Conservation (phyloP, 331 rosid species). For the Rosa hybrid region DNA sequence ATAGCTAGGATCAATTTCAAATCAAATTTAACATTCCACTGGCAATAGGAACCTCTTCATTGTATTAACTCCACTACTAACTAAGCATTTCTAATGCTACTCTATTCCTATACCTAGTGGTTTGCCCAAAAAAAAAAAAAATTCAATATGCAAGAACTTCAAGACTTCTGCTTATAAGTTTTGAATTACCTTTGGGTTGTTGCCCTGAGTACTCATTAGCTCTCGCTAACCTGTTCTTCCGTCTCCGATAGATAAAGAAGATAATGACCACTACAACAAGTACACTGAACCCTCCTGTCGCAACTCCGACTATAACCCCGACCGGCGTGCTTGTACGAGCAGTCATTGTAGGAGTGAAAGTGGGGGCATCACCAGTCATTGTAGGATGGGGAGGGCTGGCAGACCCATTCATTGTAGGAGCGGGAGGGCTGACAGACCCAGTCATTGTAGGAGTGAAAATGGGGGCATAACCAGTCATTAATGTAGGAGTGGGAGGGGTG, state of each 20-base stretch:
- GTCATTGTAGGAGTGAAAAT: too few species aligned
- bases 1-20: background rate
- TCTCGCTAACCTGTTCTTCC: constrained; percentile 30
- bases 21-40: background rate
- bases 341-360: too few species aligned
- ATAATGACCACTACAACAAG: constrained; percentile 40
- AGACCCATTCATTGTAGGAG: too few species aligned
- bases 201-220: constrained; percentile 10
- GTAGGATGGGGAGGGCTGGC: too few species aligned
- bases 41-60: too few species aligned
- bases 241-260: constrained; percentile 25
- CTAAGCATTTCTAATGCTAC: background rate
- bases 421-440: too few species aligned
- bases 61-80: background rate
- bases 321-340: background rate
- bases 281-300: constrained; percentile 46
- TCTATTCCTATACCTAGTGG: too few species aligned
- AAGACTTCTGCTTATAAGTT: background rate
- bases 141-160: background rate
- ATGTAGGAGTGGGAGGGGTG: too few species aligned
- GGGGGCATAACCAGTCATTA: too few species aligned
- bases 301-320: constrained; percentile 41
- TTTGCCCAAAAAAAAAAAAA: too few species aligned
- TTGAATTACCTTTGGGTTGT: constrained; percentile 26
- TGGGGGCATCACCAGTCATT: too few species aligned